phyloP scores from a whole-genome alignment of 108 stramenopile species.

The Cylindrotheca fusiformis region DNA sequence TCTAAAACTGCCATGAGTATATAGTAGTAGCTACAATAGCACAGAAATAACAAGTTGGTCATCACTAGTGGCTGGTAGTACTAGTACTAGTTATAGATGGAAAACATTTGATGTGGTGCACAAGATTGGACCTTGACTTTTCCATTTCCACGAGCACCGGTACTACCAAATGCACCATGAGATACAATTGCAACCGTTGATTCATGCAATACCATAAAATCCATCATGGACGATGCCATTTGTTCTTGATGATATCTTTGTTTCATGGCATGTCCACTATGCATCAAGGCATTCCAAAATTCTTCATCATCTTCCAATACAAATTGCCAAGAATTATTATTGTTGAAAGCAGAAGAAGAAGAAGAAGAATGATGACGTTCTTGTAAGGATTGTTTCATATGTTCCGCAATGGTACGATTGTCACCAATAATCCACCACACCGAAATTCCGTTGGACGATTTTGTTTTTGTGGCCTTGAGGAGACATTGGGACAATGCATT shows the following conservation, averaged over 20 bases:
- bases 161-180: constrained; percentile 15
- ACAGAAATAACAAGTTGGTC: too few species aligned
- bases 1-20: too few species aligned
- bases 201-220: constrained; percentile 25
- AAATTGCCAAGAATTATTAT: neutral
- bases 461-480: neutral
- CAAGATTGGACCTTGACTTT: constrained; percentile 5
- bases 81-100: too few species aligned
- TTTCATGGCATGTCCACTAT: constrained; percentile 2
- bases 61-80: too few species aligned
- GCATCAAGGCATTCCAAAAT: neutral
- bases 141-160: constrained; percentile 22
- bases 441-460: constrained; percentile 1
- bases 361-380: too few species aligned
- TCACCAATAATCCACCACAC: constrained; percentile 20
- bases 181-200: constrained; percentile 12
- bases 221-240: constrained; percentile 17
- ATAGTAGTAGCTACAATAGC: too few species aligned
- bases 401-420: constrained; percentile 1
- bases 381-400: neutral
- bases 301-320: neutral
- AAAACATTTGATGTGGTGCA: neutral
- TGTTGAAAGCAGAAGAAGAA: too few species aligned
- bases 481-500: neutral
- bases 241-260: constrained; percentile 10